These are phyloP conservation scores for Boechera stricta DNA, from an alignment of 345 rosid genomes.

Conservation along the genomic window DNA sequence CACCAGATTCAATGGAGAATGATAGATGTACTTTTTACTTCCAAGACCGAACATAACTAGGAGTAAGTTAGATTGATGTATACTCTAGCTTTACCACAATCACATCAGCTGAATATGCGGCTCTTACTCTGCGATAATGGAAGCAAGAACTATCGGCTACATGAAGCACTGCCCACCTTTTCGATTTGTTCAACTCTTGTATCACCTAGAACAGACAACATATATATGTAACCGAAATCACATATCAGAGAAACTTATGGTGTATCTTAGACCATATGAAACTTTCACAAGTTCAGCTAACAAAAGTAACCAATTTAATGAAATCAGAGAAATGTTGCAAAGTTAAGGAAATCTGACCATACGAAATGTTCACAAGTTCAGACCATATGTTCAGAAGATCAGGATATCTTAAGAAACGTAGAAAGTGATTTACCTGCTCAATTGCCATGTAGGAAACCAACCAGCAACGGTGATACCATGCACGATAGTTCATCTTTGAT, in stretches of 20 bases:
- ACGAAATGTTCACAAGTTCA: not conserved
- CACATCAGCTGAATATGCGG: not conserved
- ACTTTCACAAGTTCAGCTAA: conserved; percentile 23
- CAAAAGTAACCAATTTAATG: conserved; percentile 5
- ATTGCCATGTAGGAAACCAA: conserved; percentile 76
- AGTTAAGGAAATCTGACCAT: conserved; percentile 2
- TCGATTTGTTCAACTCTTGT: conserved; percentile 66
- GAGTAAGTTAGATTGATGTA: conserved; percentile 11
- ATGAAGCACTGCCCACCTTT: conserved; percentile 79
- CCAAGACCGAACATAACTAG: conserved; percentile 10
- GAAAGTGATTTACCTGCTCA: conserved; percentile 61
- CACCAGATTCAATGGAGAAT: conserved; percentile 14
- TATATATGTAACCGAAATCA: conserved; percentile 2
- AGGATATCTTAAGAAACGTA: conserved; percentile 5
- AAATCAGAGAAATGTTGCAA: conserved; percentile 1
- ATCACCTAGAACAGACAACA: conserved; percentile 60
- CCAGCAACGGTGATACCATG: conserved; percentile 99
- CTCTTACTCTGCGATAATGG: conserved; percentile 82
- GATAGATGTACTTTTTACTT: not conserved
- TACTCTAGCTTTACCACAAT: conserved; percentile 6
- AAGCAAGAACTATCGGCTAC: conserved; percentile 92
- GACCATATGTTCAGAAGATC: conserved; percentile 8
- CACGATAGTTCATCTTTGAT: conserved; percentile 96
- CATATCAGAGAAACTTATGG: conserved; percentile 2
- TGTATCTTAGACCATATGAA: conserved; percentile 13